Evolutionary conservation across 2,329 filamentous ascomycete species (phyloP), one percentile per base, ranked within the genome.

Genomic region (Aspergillus ochraceus): DNA sequence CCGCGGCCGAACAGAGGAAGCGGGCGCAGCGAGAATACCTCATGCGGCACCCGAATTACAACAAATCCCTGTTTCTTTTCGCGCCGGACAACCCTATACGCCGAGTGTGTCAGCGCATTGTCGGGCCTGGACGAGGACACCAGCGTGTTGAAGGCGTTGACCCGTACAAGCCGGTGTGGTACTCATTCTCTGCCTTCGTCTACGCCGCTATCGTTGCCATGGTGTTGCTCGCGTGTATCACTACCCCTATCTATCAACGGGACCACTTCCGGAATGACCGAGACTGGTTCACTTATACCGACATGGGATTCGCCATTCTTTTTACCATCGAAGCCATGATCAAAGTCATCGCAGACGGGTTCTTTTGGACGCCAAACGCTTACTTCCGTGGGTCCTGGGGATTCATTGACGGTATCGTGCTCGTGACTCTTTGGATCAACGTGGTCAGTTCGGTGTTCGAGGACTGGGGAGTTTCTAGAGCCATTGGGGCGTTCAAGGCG

Each of bases 361-460:
- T 97, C 68, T 90, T 97, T 74, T 98, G 91, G 86, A 97, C 95
- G 0, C 95, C 95, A 0, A 97, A 99, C 76, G 96, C 96, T 2
- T 99, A 97, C 73, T 92, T 97, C 74, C 88, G 95, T 68, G 94
- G 94, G 71, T 94, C 93, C 0, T 99, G 95, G 95, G 96, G 95
- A 6, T 88, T 97, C 62, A 97, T 99, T 65, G 95, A 99, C 71
- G 92, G 90, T 0, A 77, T 98, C 49, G 95, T 99, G 65, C 81
- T 99, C 55, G 80, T 97, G 58, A 98, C 95, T 0, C 84, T 99
- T 9, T 98, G 95, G 94, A 89, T 97, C 72, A 98, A 96, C 70
- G 92, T 99, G 53, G 81, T 88, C 51, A 95, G 93, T 0, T 87
- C 94, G 1, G 82, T 99, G 56, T 85, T 86, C 70, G 88, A 92